Percentiles rank a stretch among this genome's conserved stretches.
These are phyloP conservation scores for Camelina laxa DNA, from an alignment of 345 rosid genomes.

Conservation along the genomic window DNA sequence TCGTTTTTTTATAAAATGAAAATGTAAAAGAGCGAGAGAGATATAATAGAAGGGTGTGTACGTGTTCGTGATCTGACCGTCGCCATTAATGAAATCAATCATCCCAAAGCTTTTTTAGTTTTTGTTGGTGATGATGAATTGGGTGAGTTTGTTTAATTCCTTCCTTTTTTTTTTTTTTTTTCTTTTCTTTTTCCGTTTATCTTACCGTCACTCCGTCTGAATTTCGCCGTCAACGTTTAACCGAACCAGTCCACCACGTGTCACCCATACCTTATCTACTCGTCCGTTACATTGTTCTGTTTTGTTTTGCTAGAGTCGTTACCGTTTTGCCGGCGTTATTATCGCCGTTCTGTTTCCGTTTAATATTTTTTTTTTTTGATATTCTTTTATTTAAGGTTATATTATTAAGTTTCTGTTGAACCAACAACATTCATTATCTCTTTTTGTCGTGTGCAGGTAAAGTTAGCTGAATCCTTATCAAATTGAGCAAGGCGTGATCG, in stretches of 20 bases:
- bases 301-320: not conserved
- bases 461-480: not conserved
- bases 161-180: not conserved
- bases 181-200: not conserved
- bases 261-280: conserved; percentile 15
- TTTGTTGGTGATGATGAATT: conserved; percentile 26
- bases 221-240: conserved; percentile 12
- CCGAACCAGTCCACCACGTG: conserved; percentile 12
- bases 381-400: not conserved
- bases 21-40: conserved; percentile 41
- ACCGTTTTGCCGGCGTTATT: conserved; percentile 21
- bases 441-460: conserved; percentile 31
- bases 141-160: conserved; percentile 33
- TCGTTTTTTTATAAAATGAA: not conserved
- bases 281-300: conserved; percentile 1
- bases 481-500: conserved; percentile 12
- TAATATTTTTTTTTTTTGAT: not conserved
- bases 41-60: conserved; percentile 26
- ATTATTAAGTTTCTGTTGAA: conserved; percentile 14
- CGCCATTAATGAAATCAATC: conserved; percentile 44
- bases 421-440: conserved; percentile 7
- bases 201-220: conserved; percentile 25
- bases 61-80: conserved; percentile 24
- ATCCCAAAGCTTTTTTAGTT: conserved; percentile 12
- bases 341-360: conserved; percentile 22